Base-by-base conservation (phyloP, 2,329 filamentous ascomycete species). In the Rugonectria rugulosa region DNA sequence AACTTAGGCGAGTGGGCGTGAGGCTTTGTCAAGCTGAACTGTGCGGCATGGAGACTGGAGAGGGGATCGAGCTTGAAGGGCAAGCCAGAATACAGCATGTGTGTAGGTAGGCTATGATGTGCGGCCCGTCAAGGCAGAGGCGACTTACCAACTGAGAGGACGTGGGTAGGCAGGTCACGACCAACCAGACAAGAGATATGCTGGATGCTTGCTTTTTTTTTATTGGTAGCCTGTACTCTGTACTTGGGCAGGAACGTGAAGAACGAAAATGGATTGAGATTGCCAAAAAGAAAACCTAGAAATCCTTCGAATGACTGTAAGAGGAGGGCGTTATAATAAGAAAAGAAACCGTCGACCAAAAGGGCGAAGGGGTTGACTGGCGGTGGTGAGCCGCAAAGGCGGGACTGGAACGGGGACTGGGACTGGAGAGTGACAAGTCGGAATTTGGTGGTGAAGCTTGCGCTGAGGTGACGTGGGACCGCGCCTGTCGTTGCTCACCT, bases 121-220 rank as follows among this genome's bases (percentile, higher is more conserved):
- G 29, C 27, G 27, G 23, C 2, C 24, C 19, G 48, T 15, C 60
- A 57, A 56, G 51, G 60, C 62, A 56, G 58, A 63, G 56, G 60
- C 54, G 56, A 40, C 47, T 53, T 53, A 60, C 55, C 55, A 41
- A 52, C 49, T n/a, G 53, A 37, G 31, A 40, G 24, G 45, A 40
- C 17, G 34, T 48, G 26, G 38, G 27, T 49, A 59, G 57, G 40
- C 56, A 55, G 51, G 42, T 31, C 21, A 38, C 41, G 17, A 51
- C 43, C 31, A 41, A 41, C 24, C 45, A 40, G 31, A 42, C 43
- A 23, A 31, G 50, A 43, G 24, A 29, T 46, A 50, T 51, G 32
- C 47, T 46, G 51, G 24, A 37, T 24, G 45, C 15, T 43, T 45
- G 31, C 19, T 15, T 20, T 4, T n/a, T 34, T 34, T 34, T 34